A percentile compares a stretch with the other conserved stretches of the same genome.
phyloP scores from a whole-genome alignment of 2,329 filamentous ascomycete species.

The Tolypocladium guangdongense region DNA sequence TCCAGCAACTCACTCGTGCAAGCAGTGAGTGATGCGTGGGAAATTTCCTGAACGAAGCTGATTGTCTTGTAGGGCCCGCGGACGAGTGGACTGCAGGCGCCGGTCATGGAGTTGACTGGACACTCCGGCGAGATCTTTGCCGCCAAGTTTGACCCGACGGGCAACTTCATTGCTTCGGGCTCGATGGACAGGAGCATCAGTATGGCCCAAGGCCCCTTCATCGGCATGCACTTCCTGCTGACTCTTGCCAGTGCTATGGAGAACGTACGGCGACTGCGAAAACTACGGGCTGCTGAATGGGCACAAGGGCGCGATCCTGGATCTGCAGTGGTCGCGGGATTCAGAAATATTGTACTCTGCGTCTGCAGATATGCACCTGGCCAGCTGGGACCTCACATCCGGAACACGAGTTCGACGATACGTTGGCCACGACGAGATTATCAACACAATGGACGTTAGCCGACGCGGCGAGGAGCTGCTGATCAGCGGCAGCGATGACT shows the following conservation, averaged over 20 bases:
- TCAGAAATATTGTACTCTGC: conserved; percentile 84
- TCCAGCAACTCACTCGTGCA: conserved; percentile 38
- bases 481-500: conserved; percentile 87
- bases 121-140: conserved; percentile 80
- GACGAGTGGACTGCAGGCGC: conserved; percentile 75
- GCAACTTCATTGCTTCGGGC: conserved; percentile 82
- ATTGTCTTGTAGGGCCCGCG: conserved; percentile 50
- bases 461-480: conserved; percentile 83
- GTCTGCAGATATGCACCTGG: conserved; percentile 85
- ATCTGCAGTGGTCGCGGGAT: conserved; percentile 94
- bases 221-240: conserved; percentile 2
- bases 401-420: conserved; percentile 89
- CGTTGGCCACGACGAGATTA: conserved; percentile 86
- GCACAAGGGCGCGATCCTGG: conserved; percentile 82
- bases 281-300: conserved; percentile 86
- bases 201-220: conserved; percentile 30
- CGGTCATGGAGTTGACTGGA: conserved; percentile 87
- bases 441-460: conserved; percentile 84
- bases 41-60: neutral
- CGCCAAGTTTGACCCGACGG: conserved; percentile 79
- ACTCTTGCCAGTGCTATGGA: conserved; percentile 65
- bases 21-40: conserved; percentile 27
- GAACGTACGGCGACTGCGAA: conserved; percentile 82
- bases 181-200: conserved; percentile 90
- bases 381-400: conserved; percentile 89